Evolutionary conservation across 1,284 basidiomycete genomes (phyloP).

Genomic region (Irpex sp.): DNA sequence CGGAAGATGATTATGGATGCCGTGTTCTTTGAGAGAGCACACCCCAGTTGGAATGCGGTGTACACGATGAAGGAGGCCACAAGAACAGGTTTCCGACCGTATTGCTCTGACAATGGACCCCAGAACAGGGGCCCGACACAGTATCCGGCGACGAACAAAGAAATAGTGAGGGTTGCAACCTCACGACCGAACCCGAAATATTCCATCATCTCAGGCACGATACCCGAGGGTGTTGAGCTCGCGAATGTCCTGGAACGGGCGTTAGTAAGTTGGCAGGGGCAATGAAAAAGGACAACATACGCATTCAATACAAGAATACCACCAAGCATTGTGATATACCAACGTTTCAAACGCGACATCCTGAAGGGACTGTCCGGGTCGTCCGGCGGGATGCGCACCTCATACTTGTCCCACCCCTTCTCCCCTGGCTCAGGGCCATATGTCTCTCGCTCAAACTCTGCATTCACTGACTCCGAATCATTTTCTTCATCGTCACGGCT

Average conservation of each 20-base stretch:
- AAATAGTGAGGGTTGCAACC: constrained; percentile 37
- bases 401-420: constrained; percentile 32
- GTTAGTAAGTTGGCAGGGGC: neutral
- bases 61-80: constrained; percentile 42
- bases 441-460: constrained; percentile 23
- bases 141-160: constrained; percentile 43
- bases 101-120: constrained; percentile 57
- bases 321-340: constrained; percentile 60
- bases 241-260: constrained; percentile 50
- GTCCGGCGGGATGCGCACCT: constrained; percentile 34
- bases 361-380: constrained; percentile 51
- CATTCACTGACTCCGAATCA: constrained; percentile 27
- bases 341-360: constrained; percentile 53
- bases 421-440: constrained; percentile 24
- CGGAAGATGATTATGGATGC: constrained; percentile 29
- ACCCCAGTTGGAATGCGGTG: constrained; percentile 28
- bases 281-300: constrained; percentile 28
- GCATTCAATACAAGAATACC: constrained; percentile 70
- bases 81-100: constrained; percentile 60
- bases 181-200: constrained; percentile 55
- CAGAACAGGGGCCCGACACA: constrained; percentile 60
- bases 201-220: constrained; percentile 41
- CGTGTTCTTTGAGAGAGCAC: constrained; percentile 27
- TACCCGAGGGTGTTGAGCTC: constrained; percentile 51
- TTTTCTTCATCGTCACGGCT: neutral